These are phyloP conservation scores for Aureobasidium sp. DNA, from an alignment of 2,329 filamentous ascomycete genomes.

Conservation along the genomic window DNA sequence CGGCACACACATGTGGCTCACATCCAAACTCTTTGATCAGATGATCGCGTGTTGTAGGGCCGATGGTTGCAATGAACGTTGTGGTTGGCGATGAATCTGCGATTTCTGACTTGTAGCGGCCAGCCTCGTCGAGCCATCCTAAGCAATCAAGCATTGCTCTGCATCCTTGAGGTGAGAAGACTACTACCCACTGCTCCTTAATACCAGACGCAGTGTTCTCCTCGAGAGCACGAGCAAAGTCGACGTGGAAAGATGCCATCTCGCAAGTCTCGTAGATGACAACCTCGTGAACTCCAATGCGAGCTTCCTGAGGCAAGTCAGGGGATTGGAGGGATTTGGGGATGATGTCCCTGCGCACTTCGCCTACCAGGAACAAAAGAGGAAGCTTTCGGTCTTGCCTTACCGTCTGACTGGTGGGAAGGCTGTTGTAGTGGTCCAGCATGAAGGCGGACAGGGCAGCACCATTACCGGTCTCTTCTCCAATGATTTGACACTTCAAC, in stretches of 20 bases:
- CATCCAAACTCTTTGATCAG: constrained; percentile 57
- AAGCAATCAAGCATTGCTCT: constrained; percentile 51
- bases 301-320: constrained; percentile 37
- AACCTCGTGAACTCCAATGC: constrained; percentile 65
- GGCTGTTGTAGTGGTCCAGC: constrained; percentile 60
- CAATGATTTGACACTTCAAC: constrained; percentile 54
- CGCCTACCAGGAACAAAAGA: constrained; percentile 81
- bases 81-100: constrained; percentile 16
- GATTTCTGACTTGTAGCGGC: constrained; percentile 24
- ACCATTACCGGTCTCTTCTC: constrained; percentile 76
- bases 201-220: constrained; percentile 16
- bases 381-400: constrained; percentile 44
- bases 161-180: constrained; percentile 58
- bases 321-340: constrained; percentile 65
- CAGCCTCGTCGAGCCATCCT: constrained; percentile 34
- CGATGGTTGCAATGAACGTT: constrained; percentile 76
- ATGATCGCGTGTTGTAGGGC: constrained; percentile 79
- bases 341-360: constrained; percentile 83
- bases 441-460: constrained; percentile 73
- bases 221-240: constrained; percentile 44
- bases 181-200: constrained; percentile 59
- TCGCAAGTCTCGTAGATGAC: constrained; percentile 82
- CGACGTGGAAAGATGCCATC: constrained; percentile 64
- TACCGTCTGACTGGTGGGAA: constrained; percentile 23
- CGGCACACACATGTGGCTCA: constrained; percentile 70